Evolutionary conservation across 768 basidiomycete genomes (phyloP), one percentile per base, ranked within the genome.

Genomic region (Podaxis carcinomalis): DNA sequence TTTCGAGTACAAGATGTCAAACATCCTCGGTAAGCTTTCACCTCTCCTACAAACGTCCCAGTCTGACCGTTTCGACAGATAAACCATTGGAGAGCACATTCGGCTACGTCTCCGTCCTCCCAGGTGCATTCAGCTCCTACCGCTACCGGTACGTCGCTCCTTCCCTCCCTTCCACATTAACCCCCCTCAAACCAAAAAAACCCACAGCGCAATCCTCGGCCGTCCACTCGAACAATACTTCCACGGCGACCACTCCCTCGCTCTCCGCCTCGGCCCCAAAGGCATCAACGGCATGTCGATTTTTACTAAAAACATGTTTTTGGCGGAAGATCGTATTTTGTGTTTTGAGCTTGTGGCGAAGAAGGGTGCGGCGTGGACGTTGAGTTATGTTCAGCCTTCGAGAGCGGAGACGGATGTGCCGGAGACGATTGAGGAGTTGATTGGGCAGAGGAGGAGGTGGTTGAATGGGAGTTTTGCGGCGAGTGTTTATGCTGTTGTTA

Each of bases 1-100:
- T 75, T 95, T 95, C 67, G 94, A 95, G 76, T 96, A 96, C 78
- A 96, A 93, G 77, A 96, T 97, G 92, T 94, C 92, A 47, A 97
- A 97, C 74, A 96, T 98, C 69, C 79, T 98, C 16, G 97, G 47
- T 49, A 49, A 25, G 47, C 13, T 14, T 4, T 4, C 13, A 23
- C 23, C 0, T 10, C 25, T 11, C 47, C 10, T 3, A 25, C 7
- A 25, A 2, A 13, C 2, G 7, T 27, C 23, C 21, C 7, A 4
- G 5, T 23, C 25, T 27, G 21, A 49, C 11, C 0, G 21, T 4
- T 10, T 19, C 5, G 72, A 13, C 56, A 88, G 93, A 94, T 72
- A 95, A 96, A 71, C 95, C 95, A 0, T 79, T 93, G 49, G 95
- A 97, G 75, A 93, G 91, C 70, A 89, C 90, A 63, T 97, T 97